Conservation (phyloP, 2,329 filamentous ascomycete genomes). For the Cladobotryum mycophilum region DNA sequence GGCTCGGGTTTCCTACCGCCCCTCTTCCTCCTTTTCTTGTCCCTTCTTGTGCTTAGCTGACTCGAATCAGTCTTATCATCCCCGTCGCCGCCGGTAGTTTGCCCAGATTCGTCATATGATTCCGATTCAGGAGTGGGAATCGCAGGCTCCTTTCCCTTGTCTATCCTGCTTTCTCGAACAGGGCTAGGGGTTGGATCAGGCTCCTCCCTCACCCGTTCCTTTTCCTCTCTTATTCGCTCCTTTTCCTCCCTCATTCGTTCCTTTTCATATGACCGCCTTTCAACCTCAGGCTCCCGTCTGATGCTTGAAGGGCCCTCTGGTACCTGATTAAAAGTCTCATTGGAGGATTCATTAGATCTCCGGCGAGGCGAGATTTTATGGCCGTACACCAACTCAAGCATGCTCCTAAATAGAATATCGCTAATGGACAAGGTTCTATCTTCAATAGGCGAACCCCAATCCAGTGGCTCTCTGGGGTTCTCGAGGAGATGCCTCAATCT, state of each 20-base stretch:
- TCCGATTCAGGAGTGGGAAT: too few relatives aligned
- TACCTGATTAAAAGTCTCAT: not conserved
- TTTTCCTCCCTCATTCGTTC: not conserved
- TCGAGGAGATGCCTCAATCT: not conserved
- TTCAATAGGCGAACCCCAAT: not conserved
- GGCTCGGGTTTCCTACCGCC: not conserved
- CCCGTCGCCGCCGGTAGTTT: not conserved
- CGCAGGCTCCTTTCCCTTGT: too few relatives aligned
- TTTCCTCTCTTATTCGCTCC: not conserved
- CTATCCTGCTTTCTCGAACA: too few relatives aligned
- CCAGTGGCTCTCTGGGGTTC: not conserved
- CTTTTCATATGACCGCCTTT: not conserved
- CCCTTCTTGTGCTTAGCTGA: not conserved
- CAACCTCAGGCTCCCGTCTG: not conserved
- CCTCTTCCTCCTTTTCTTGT: not conserved
- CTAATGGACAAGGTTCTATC: not conserved
- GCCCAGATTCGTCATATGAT: too few relatives aligned
- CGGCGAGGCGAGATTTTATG: not conserved
- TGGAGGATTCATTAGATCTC: too few relatives aligned
- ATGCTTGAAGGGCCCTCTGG: not conserved
- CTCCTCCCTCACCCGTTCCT: not conserved
- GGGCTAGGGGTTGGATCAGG: not conserved
- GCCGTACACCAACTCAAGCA: conserved; percentile 2
- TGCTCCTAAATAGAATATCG: conserved; percentile 3
- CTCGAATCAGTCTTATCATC: not conserved